Evolutionary conservation across 2,329 filamentous ascomycete genomes (phyloP).

Genomic region (Eutypella sp.): DNA sequence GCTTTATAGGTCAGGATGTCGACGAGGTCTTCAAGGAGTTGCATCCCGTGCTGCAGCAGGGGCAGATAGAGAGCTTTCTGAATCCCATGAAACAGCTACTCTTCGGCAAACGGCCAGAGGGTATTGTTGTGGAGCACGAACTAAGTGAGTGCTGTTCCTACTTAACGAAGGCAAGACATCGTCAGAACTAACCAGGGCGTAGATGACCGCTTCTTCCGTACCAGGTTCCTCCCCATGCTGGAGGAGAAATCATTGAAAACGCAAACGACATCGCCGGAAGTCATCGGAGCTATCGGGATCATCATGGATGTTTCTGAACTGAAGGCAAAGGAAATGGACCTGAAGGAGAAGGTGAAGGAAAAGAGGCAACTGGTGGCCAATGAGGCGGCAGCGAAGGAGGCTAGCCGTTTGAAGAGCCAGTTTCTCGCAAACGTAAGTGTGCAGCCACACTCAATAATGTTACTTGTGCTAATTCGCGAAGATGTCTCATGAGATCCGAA

Average conservation of each 20-base stretch:
- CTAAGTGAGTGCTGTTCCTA: constrained; percentile 34
- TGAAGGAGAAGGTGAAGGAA: constrained; percentile 61
- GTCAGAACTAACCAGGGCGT: constrained; percentile 9
- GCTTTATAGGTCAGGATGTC: constrained; percentile 56
- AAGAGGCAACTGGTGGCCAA: constrained; percentile 68
- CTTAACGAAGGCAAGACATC: not conserved
- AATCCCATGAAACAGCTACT: constrained; percentile 60
- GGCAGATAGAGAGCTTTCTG: constrained; percentile 45
- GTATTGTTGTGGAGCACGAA: constrained; percentile 57
- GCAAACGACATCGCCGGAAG: constrained; percentile 41
- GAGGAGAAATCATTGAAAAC: constrained; percentile 50
- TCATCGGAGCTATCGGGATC: constrained; percentile 73
- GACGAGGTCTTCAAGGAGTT: constrained; percentile 58
- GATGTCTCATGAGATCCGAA: constrained; percentile 77
- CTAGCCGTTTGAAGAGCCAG: constrained; percentile 73
- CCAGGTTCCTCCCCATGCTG: constrained; percentile 63
- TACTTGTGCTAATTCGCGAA: constrained; percentile 23
- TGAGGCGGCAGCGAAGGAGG: constrained; percentile 73
- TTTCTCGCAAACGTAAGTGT: constrained; percentile 61
- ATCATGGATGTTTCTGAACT: constrained; percentile 75
- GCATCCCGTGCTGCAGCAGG: constrained; percentile 36
- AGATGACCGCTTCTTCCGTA: constrained; percentile 65
- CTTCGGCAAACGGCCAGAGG: constrained; percentile 52
- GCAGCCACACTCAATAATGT: too few relatives aligned
- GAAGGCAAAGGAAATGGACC: constrained; percentile 57